Percentiles rank a stretch among this genome's conserved stretches.
Evolutionary conservation across 1,284 basidiomycete genomes (phyloP).

Genomic region (Cryptococcus neoformans): DNA sequence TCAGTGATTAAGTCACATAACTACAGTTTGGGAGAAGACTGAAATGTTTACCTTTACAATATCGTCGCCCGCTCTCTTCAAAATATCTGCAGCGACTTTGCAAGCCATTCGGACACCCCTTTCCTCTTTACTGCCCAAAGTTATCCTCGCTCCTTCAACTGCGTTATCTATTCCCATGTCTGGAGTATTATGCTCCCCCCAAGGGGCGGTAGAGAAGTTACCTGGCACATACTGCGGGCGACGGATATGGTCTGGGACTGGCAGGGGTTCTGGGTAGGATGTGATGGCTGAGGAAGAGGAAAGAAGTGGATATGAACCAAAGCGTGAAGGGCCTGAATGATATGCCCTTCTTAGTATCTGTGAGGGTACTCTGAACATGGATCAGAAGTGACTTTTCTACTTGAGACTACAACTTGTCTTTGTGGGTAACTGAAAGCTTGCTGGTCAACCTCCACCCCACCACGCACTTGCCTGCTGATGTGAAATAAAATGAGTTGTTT

Average conservation of each 20-base stretch:
- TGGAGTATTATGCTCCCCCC: constrained; percentile 47
- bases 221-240: constrained; percentile 61
- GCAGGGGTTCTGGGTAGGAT: constrained; percentile 48
- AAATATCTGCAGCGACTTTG: constrained; percentile 60
- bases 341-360: constrained; percentile 3
- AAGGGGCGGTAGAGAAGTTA: constrained; percentile 38
- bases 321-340: constrained; percentile 20
- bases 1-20: neutral
- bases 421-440: too few species aligned
- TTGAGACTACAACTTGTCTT: too few species aligned
- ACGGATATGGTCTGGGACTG: constrained; percentile 60
- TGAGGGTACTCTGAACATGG: too few species aligned
- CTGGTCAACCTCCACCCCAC: too few species aligned
- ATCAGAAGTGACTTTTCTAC: too few species aligned
- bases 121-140: constrained; percentile 61
- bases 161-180: constrained; percentile 54
- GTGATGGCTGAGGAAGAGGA: constrained; percentile 26
- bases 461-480: too few species aligned
- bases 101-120: constrained; percentile 59
- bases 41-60: constrained; percentile 57
- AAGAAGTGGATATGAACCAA: constrained; percentile 35
- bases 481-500: too few species aligned
- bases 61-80: constrained; percentile 56
- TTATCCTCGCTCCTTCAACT: constrained; percentile 52
- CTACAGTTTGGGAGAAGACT: neutral